Percentiles rank a stretch among this genome's conserved stretches.
These are phyloP conservation scores for Paragyromitra xinjiangensis DNA, from an alignment of 495 filamentous ascomycete species.

Conservation along the genomic window DNA sequence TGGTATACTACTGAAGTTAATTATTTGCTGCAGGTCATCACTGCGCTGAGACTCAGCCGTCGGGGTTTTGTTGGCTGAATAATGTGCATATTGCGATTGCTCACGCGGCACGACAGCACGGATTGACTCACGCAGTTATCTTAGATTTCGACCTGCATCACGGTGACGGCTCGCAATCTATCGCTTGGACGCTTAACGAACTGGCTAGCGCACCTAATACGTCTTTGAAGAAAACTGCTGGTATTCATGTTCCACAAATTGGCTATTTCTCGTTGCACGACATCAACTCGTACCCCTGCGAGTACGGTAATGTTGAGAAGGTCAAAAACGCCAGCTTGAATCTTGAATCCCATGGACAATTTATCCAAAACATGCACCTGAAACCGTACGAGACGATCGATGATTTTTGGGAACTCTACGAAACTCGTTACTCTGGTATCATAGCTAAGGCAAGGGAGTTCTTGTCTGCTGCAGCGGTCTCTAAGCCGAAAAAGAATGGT, in stretches of 20 bases:
- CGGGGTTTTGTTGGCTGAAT: conserved; percentile 98
- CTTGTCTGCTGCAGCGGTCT: conserved; percentile 69
- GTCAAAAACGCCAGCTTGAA: conserved; percentile 90
- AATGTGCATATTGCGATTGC: conserved; percentile 97
- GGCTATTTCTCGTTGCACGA: conserved; percentile 97
- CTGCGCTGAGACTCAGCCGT: conserved; percentile 85
- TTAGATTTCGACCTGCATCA: conserved; percentile 98
- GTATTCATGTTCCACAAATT: conserved; percentile 62
- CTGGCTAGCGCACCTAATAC: conserved; percentile 66
- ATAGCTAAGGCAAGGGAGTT: conserved; percentile 82
- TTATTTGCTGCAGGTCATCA: conserved; percentile 77
- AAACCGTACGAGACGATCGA: conserved; percentile 80
- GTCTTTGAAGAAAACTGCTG: conserved; percentile 76
- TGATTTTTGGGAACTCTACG: conserved; percentile 90
- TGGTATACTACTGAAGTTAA: conserved; percentile 19
- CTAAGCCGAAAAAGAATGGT: conserved; percentile 61
- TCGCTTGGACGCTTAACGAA: conserved; percentile 86
- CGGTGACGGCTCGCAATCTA: conserved; percentile 92
- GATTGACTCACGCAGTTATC: conserved; percentile 91
- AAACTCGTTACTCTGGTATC: conserved; percentile 74
- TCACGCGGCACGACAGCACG: conserved; percentile 80
- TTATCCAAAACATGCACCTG: conserved; percentile 95
- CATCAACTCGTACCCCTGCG: conserved; percentile 97
- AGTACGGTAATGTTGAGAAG: conserved; percentile 86
- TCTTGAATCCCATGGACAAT: conserved; percentile 90